Conservation (phyloP, 371 early-diverging fungal species). For the Syncephalis fuscata region DNA sequence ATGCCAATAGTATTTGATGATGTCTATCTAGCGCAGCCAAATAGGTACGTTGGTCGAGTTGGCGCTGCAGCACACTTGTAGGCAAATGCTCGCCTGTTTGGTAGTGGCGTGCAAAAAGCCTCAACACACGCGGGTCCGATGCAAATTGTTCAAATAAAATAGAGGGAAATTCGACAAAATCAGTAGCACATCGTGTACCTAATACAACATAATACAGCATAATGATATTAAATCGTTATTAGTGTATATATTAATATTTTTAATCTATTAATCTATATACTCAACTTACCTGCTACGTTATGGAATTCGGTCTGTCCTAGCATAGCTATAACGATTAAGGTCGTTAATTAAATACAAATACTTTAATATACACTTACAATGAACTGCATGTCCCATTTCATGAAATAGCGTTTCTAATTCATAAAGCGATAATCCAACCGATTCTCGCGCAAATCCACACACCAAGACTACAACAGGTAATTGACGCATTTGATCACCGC, state of each 20-base stretch:
- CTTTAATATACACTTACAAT: slow-evolving; percentile 37
- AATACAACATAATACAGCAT: slow-evolving; percentile 1
- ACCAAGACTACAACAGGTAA: slow-evolving; percentile 61
- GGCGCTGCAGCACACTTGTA: slow-evolving; percentile 21
- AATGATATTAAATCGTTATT: neutral
- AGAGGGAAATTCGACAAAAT: slow-evolving; percentile 94
- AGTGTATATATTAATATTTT: neutral
- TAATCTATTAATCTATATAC: no score
- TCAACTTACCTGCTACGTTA: slow-evolving; percentile 60
- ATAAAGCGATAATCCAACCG: slow-evolving; percentile 34
- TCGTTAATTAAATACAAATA: neutral
- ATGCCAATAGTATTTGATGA: slow-evolving; percentile 72
- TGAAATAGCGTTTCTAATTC: slow-evolving; percentile 95
- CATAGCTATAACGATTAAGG: slow-evolving; percentile 36
- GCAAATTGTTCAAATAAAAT: slow-evolving; percentile 88
- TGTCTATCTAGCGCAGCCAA: slow-evolving; percentile 65
- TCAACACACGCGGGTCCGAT: slow-evolving; percentile 46
- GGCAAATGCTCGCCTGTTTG: slow-evolving; percentile 34
- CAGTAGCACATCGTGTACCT: slow-evolving; percentile 79
- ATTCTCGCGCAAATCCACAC: slow-evolving; percentile 39
- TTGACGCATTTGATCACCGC: slow-evolving; percentile 27
- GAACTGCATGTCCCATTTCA: slow-evolving; percentile 98
- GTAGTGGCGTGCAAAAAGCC: slow-evolving; percentile 49
- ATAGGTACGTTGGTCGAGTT: slow-evolving; percentile 24
- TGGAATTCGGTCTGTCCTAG: slow-evolving; percentile 86